A percentile compares a stretch with the other conserved stretches of the same genome.
Conservation (phyloP, 2,329 filamentous ascomycete species). For the Samsoniella hepiali region DNA sequence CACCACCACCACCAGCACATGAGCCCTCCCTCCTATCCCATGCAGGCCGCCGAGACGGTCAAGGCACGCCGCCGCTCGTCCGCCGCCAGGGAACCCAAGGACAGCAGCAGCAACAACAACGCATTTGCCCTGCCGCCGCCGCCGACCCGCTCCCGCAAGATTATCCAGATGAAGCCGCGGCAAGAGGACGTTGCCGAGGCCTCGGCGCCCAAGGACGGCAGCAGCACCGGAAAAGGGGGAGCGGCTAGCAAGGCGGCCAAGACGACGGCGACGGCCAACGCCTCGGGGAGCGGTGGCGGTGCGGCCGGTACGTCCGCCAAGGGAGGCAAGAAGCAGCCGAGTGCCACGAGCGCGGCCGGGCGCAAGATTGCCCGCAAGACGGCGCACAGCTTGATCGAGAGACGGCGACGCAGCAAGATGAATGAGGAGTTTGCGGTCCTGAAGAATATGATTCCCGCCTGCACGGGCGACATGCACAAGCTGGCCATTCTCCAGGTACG, state of each 20-base stretch:
- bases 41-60: conserved; percentile 50
- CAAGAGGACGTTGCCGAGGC: conserved; percentile 37
- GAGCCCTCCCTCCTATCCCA: conserved; percentile 35
- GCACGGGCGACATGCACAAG: conserved; percentile 97
- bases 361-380: conserved; percentile 94
- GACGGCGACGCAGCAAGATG: conserved; percentile 90
- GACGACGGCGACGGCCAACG: conserved; percentile 21
- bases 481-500: conserved; percentile 86
- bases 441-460: conserved; percentile 94
- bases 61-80: conserved; percentile 54
- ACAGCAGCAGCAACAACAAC: conserved; percentile 51
- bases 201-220: conserved; percentile 26
- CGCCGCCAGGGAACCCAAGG: conserved; percentile 33
- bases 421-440: conserved; percentile 95
- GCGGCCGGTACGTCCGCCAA: conserved; percentile 24
- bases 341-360: conserved; percentile 77
- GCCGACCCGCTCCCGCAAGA: conserved; percentile 87
- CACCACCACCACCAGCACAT: conserved; percentile 22
- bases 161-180: conserved; percentile 92
- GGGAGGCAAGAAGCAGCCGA: conserved; percentile 73
- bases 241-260: conserved; percentile 22
- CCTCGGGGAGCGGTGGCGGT: conserved; percentile 8
- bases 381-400: conserved; percentile 91
- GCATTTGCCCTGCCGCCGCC: conserved; percentile 84
- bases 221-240: conserved; percentile 20